Evolutionary conservation across 2,329 filamentous ascomycete genomes (phyloP).

Genomic region (Eurotiales sp.): DNA sequence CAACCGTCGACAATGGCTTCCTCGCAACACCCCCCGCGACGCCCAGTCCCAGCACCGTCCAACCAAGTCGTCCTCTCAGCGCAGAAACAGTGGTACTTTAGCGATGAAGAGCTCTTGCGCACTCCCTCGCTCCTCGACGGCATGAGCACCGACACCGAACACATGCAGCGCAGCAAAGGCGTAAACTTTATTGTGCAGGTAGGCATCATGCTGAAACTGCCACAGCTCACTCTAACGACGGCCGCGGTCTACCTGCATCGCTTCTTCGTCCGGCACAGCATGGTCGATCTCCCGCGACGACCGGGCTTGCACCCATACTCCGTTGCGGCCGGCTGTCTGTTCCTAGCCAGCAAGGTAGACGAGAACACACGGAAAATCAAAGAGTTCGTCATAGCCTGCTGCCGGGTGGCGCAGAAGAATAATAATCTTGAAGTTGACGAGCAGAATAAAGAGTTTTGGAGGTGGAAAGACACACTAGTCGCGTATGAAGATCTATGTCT

Average conservation of each 20-base stretch:
- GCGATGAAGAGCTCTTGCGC: conserved; percentile 72
- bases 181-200: conserved; percentile 96
- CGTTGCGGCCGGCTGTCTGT: conserved; percentile 85
- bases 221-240: conserved; percentile 86
- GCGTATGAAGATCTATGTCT: conserved; percentile 90
- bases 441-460: conserved; percentile 97
- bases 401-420: conserved; percentile 93
- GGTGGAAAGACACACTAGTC: conserved; percentile 91
- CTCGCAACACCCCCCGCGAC: conserved; percentile 22
- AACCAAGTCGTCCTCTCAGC: conserved; percentile 51
- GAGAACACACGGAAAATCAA: conserved; percentile 96
- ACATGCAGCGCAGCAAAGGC: conserved; percentile 78
- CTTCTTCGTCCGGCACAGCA: conserved; percentile 86
- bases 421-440: conserved; percentile 86
- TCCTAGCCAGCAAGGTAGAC: conserved; percentile 94
- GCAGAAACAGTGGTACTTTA: conserved; percentile 84
- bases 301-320: conserved; percentile 86
- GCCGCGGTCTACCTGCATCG: conserved; percentile 93
- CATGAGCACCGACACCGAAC: conserved; percentile 71
- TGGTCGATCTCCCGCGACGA: conserved; percentile 66
- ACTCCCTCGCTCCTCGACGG: conserved; percentile 84
- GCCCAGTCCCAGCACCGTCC: conserved; percentile 34
- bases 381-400: conserved; percentile 88
- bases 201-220: conserved; percentile 85
- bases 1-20: conserved; percentile 26